Evolutionary conservation across 805 yeast genomes (phyloP).

Genomic region (Yamadazyma akitaensis): DNA sequence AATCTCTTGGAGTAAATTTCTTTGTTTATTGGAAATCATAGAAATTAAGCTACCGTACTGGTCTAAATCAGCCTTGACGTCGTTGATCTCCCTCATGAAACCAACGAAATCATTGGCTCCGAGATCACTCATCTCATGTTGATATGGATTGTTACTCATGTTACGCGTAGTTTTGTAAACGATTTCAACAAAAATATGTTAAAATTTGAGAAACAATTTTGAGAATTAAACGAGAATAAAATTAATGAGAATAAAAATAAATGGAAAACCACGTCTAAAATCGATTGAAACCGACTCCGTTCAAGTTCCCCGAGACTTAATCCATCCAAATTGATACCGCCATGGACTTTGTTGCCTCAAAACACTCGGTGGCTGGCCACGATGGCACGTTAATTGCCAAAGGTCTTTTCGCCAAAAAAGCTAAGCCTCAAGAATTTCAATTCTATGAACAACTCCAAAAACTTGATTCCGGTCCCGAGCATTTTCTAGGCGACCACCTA

Average conservation of each 20-base stretch:
- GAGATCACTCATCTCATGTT: slow-evolving; percentile 26
- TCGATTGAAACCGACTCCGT: too few relatives aligned
- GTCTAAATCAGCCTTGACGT: slow-evolving; percentile 41
- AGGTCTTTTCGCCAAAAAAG: slow-evolving; percentile 74
- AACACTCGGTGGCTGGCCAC: slow-evolving; percentile 90
- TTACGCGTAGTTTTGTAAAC: background rate
- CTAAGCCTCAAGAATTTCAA: slow-evolving; percentile 62
- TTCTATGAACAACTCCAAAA: slow-evolving; percentile 48
- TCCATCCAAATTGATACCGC: too few relatives aligned
- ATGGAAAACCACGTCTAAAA: too few relatives aligned
- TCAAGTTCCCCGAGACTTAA: too few relatives aligned
- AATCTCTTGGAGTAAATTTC: slow-evolving; percentile 39
- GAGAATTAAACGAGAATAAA: too few relatives aligned
- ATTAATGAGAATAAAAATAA: too few relatives aligned
- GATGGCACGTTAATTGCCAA: slow-evolving; percentile 64
- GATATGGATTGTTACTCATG: slow-evolving; percentile 39
- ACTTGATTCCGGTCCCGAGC: slow-evolving; percentile 16
- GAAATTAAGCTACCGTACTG: slow-evolving; percentile 38
- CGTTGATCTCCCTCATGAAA: slow-evolving; percentile 44
- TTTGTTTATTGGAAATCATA: slow-evolving; percentile 39
- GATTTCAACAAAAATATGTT: background rate
- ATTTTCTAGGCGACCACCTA: slow-evolving; percentile 24
- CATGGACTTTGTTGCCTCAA: background rate
- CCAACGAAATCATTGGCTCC: slow-evolving; percentile 39
- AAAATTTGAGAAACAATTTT: too few relatives aligned